Percentiles rank a stretch among this genome's conserved stretches.
These are phyloP conservation scores for Fusarium sp. DNA, from an alignment of 2,329 filamentous ascomycete genomes.

Conservation along the genomic window DNA sequence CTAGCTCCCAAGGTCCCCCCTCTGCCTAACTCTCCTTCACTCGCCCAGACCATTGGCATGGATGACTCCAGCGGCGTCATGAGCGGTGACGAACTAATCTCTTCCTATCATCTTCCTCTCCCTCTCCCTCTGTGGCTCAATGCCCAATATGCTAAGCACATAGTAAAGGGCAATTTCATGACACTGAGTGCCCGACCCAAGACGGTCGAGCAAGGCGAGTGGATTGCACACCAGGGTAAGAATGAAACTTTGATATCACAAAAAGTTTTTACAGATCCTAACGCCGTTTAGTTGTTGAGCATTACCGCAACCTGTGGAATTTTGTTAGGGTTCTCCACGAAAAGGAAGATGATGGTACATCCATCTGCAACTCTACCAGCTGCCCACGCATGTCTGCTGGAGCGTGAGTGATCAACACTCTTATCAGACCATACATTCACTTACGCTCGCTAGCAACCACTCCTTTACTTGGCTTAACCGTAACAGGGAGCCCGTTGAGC, in stretches of 20 bases:
- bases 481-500: conserved; percentile 86
- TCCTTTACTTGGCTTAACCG: conserved; percentile 97
- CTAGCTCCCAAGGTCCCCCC: conserved; percentile 68
- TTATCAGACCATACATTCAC: not conserved
- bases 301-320: conserved; percentile 88
- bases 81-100: conserved; percentile 63
- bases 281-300: conserved; percentile 77
- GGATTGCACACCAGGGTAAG: conserved; percentile 92
- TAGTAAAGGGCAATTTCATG: conserved; percentile 98
- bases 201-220: conserved; percentile 93
- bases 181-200: conserved; percentile 94
- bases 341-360: conserved; percentile 78
- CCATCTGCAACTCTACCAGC: conserved; percentile 83
- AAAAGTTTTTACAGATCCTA: not conserved
- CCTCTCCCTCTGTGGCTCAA: conserved; percentile 77
- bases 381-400: conserved; percentile 97
- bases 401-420: conserved; percentile 67
- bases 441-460: conserved; percentile 69
- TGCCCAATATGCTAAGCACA: conserved; percentile 80
- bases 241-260: not conserved
- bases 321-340: conserved; percentile 91
- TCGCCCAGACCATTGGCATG: conserved; percentile 74
- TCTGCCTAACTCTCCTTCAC: conserved; percentile 69
- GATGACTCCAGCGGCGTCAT: conserved; percentile 65
- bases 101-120: conserved; percentile 70